Conservation (phyloP, 768 basidiomycete genomes). For the Russula earlei region DNA sequence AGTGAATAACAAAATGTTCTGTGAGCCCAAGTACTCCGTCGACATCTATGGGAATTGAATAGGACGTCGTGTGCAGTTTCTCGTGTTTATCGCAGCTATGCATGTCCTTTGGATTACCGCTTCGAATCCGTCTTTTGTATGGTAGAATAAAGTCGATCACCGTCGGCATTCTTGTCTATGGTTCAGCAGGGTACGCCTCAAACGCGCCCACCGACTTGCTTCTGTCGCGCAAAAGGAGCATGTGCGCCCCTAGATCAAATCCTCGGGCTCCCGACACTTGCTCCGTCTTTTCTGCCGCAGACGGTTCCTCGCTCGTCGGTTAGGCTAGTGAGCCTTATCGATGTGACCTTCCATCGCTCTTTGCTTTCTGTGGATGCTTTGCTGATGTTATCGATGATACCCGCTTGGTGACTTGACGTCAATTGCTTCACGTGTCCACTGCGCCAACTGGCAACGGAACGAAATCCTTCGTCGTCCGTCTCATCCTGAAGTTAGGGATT, state of each 20-base stretch:
- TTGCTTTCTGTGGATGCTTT: not conserved
- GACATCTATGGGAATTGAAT: not conserved
- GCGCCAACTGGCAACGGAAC: not conserved
- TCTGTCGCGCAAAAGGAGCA: not conserved
- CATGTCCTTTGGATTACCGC: not conserved
- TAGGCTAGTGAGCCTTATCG: constrained; percentile 3
- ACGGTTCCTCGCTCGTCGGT: not conserved
- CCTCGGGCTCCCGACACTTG: not conserved
- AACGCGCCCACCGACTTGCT: not conserved
- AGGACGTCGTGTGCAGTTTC: not conserved
- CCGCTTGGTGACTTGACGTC: not conserved
- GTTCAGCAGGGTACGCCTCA: not conserved
- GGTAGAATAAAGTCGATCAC: not conserved
- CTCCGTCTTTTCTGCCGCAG: not conserved
- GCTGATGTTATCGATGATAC: not conserved
- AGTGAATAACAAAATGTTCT: not conserved
- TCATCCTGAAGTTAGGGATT: not conserved
- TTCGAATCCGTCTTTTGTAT: not conserved
- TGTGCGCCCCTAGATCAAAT: not conserved
- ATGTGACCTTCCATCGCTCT: not conserved
- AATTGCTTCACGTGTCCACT: not conserved
- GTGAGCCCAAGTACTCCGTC: constrained; percentile 1
- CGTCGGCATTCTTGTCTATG: constrained; percentile 1
- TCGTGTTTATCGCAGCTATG: not conserved
- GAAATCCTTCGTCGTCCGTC: constrained; percentile 1